Evolutionary conservation across 805 yeast species (phyloP).

Genomic region (Candida succiphila): DNA sequence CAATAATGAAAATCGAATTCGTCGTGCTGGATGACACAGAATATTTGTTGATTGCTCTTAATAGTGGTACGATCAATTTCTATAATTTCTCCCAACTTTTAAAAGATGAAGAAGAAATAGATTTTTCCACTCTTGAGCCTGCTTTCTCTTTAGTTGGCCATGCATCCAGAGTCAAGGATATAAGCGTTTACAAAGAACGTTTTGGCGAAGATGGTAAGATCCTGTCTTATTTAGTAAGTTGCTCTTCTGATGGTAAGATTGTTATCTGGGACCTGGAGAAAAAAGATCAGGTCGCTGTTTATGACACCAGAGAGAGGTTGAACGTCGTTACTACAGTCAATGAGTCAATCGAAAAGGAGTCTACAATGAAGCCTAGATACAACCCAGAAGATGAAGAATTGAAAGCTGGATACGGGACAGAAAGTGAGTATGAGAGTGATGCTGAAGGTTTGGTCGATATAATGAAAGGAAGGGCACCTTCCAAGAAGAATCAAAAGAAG

Average conservation of each 20-base stretch:
- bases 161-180: constrained; percentile 74
- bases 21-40: constrained; percentile 35
- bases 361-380: constrained; percentile 44
- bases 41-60: constrained; percentile 56
- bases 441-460: constrained; percentile 55
- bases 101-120: constrained; percentile 18
- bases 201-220: constrained; percentile 9
- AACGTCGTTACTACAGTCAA: constrained; percentile 74
- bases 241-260: constrained; percentile 88
- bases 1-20: constrained; percentile 62
- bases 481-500: constrained; percentile 27
- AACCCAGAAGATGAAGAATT: constrained; percentile 30
- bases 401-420: constrained; percentile 32
- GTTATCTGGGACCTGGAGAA: constrained; percentile 75
- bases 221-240: constrained; percentile 50
- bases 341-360: constrained; percentile 68
- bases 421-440: constrained; percentile 69
- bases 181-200: constrained; percentile 37
- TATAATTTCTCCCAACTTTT: constrained; percentile 29
- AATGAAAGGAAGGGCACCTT: constrained; percentile 37
- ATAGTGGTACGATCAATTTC: constrained; percentile 63
- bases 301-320: constrained; percentile 82
- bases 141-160: constrained; percentile 67
- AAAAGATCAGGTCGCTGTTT: constrained; percentile 80
- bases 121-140: constrained; percentile 29